Evolutionary conservation across 164 flowering plant species (phyloP).

Genomic region (Brasenia schreberi): DNA sequence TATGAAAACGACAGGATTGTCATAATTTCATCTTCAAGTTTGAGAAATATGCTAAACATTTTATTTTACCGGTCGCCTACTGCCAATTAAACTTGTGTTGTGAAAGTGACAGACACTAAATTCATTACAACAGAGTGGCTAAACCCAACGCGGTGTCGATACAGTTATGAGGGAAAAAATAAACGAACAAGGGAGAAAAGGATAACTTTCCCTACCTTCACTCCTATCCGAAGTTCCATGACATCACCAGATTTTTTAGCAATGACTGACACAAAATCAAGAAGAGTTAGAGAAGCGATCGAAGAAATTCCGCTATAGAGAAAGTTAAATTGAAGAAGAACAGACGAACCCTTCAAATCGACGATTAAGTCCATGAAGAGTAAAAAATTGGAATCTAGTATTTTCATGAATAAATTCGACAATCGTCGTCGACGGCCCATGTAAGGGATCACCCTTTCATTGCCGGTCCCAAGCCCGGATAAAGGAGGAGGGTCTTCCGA

Average conservation of each 20-base stretch:
- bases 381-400: not conserved
- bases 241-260: slow-evolving; percentile 60
- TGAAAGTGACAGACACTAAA: too few relatives aligned
- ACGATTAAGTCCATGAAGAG: not conserved
- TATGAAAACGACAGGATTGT: too few relatives aligned
- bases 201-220: slow-evolving; percentile 30
- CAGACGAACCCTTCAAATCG: not conserved
- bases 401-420: not conserved
- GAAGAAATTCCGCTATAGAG: not conserved
- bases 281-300: not conserved
- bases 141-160: not conserved
- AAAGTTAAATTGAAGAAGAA: not conserved
- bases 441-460: too few relatives aligned
- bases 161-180: too few relatives aligned
- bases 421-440: not conserved
- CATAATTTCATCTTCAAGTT: too few relatives aligned
- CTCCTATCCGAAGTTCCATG: slow-evolving; percentile 65
- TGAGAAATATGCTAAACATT: too few relatives aligned
- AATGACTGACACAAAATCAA: slow-evolving; percentile 13
- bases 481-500: too few relatives aligned
- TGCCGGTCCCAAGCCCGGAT: too few relatives aligned
- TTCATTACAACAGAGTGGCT: too few relatives aligned
- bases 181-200: not conserved
- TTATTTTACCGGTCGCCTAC: too few relatives aligned
- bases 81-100: too few relatives aligned